Evolutionary conservation across 75 land plant genomes (phyloP).

Genomic region (Gnetum montanum): DNA sequence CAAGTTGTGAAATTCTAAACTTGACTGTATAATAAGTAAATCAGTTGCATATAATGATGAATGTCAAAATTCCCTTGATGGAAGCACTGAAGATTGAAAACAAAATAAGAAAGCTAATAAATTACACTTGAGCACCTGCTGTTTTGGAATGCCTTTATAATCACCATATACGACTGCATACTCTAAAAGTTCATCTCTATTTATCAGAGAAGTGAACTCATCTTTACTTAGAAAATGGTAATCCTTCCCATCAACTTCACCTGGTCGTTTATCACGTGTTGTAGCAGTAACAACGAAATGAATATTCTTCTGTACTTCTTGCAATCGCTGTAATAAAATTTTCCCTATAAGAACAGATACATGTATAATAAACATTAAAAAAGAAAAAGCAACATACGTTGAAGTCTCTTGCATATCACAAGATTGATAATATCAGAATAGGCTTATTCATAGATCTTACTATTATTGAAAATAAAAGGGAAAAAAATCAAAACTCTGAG

Average conservation of each 20-base stretch:
- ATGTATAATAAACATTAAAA: too few species aligned
- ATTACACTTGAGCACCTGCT: constrained; percentile 63
- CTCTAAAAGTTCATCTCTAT: constrained; percentile 76
- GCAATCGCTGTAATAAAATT: constrained; percentile 54
- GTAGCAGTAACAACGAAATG: constrained; percentile 97
- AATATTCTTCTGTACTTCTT: constrained; percentile 57
- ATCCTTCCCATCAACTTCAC: constrained; percentile 87
- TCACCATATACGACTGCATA: constrained; percentile 98
- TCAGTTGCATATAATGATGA: too few species aligned
- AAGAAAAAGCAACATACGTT: background rate
- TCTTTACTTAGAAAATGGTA: constrained; percentile 85
- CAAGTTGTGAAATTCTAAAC: too few species aligned
- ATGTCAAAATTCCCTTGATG: too few species aligned
- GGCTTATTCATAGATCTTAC: too few species aligned
- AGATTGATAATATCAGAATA: background rate
- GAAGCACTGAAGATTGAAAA: too few species aligned
- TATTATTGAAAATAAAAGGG: too few species aligned
- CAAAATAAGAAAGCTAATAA: too few species aligned
- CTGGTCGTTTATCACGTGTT: constrained; percentile 64
- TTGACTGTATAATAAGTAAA: too few species aligned
- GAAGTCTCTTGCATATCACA: background rate
- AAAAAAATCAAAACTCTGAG: too few species aligned
- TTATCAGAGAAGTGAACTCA: constrained; percentile 67
- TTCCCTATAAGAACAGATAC: too few species aligned
- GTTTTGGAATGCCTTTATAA: constrained; percentile 91